Evolutionary conservation across 2,329 filamentous ascomycete genomes (phyloP), one percentile per base, ranked within the genome.

Genomic region (Harringtonia lauricola): DNA sequence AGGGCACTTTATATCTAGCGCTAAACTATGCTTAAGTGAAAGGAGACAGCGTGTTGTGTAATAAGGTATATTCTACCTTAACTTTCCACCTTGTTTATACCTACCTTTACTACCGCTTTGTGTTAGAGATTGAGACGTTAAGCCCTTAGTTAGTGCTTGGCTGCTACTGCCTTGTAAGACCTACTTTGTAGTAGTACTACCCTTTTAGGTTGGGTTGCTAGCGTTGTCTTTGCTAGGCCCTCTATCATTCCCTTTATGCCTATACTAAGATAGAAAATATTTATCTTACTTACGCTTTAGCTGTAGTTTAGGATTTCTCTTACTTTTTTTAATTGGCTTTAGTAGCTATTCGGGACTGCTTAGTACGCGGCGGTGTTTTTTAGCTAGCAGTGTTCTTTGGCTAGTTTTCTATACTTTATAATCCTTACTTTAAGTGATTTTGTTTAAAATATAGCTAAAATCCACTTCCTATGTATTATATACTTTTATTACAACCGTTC

Each of bases 281-380:
- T 24, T 18, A n/a, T 47, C 30, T 17, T 24, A 21, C 34, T 26
- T 13, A 2, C 2, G 21, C 24, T 33, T 10, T 43, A 28, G 14
- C 37, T 13, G 31, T 18, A 17, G 10, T 14, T 28, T 26, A 21
- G 36, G 24, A n/a, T 13, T 28, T 28, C 28, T n/a, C 21, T 26
- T 22, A 4, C 24, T 35, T 29, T 37, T 48, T 15, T 36, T 39
- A 2, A 46, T 18, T 2, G 36, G 39, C 2, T 13, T 12, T 4
- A 44, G 47, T 21, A 24, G 34, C 47, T 44, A 48, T 0, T 44
- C 44, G 2, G 41, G 43, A 17, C 28, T 37, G 41, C 41, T 46
- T 10, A 44, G 47, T 26, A 41, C 39, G 9, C 42, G 44, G 10
- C 47, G 47, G 36, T 43, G 42, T 34, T 36, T 41, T 21, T 29